phyloP scores from a whole-genome alignment of 106 monocot genomes.

The Allium sativum region DNA sequence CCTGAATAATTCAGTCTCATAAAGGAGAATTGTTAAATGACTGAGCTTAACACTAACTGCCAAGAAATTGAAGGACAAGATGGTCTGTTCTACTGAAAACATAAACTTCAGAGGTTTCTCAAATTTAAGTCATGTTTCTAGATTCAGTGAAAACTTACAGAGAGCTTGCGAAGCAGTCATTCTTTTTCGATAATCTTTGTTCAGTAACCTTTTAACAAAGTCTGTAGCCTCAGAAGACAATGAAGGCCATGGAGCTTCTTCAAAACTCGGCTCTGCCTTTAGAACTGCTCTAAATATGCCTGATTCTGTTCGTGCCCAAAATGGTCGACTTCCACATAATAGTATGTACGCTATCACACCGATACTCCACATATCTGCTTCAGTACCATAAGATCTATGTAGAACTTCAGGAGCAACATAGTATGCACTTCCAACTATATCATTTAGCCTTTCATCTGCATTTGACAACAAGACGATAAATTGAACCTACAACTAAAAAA shows the following conservation, averaged over 20 bases:
- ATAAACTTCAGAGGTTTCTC: too few species aligned
- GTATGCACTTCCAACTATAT: constrained; percentile 98
- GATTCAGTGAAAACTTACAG: constrained; percentile 23
- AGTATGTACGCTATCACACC: constrained; percentile 95
- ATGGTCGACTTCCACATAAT: constrained; percentile 89
- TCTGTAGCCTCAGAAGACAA: constrained; percentile 39
- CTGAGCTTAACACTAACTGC: too few species aligned
- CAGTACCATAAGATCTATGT: constrained; percentile 89
- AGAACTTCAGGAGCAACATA: constrained; percentile 99
- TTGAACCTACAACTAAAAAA: background rate
- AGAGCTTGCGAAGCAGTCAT: constrained; percentile 73
- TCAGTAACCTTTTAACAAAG: constrained; percentile 44
- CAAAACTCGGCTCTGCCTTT: constrained; percentile 88
- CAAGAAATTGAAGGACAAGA: too few species aligned
- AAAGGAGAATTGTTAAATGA: too few species aligned
- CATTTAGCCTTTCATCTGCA: constrained; percentile 90
- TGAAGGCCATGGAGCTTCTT: constrained; percentile 64
- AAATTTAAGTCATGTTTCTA: background rate
- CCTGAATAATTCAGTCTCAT: too few species aligned
- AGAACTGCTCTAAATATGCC: constrained; percentile 93
- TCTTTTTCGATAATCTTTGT: constrained; percentile 82
- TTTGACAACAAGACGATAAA: background rate
- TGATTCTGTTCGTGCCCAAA: constrained; percentile 94
- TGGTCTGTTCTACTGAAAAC: too few species aligned
- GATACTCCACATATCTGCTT: constrained; percentile 99